Percentiles rank a stretch among this genome's conserved stretches.
These are phyloP conservation scores for Aspergillus tubingensis DNA, from an alignment of 2,329 filamentous ascomycete genomes.

Conservation along the genomic window DNA sequence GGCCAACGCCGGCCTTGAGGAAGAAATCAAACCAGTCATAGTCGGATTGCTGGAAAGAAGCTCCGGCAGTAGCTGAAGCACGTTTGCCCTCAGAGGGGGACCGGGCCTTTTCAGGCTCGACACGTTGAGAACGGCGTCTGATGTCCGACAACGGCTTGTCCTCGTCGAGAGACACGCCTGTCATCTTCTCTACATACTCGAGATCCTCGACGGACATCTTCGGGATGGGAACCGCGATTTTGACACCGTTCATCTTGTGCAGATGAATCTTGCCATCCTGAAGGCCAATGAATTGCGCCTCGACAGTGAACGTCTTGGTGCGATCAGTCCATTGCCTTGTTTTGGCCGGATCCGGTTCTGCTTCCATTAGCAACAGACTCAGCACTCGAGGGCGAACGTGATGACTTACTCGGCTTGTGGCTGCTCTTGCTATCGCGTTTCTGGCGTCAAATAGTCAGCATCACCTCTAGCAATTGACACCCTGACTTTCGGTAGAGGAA, in stretches of 20 bases:
- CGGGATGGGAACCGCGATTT: conserved; percentile 90
- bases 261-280: conserved; percentile 96
- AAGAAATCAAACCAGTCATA: conserved; percentile 99
- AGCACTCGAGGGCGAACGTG: background rate
- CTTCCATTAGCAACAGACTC: conserved; percentile 2
- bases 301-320: conserved; percentile 93
- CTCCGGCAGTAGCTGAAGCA: conserved; percentile 30
- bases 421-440: conserved; percentile 68
- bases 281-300: conserved; percentile 91
- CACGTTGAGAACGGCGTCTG: conserved; percentile 47
- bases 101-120: conserved; percentile 31
- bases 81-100: conserved; percentile 41
- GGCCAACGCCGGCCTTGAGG: conserved; percentile 84
- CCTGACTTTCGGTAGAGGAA: conserved; percentile 48
- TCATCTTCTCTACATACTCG: conserved; percentile 86
- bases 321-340: conserved; percentile 93
- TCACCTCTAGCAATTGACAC: conserved; percentile 44
- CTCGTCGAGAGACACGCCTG: conserved; percentile 85
- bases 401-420: conserved; percentile 70
- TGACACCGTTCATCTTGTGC: conserved; percentile 96
- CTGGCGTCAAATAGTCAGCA: conserved; percentile 67
- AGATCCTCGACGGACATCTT: conserved; percentile 97
- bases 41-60: conserved; percentile 52
- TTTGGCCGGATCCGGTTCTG: conserved; percentile 80
- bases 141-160: conserved; percentile 91